These are phyloP conservation scores for Chaetoceros tenuissimus DNA, from an alignment of 108 stramenopile genomes.

Conservation along the genomic window DNA sequence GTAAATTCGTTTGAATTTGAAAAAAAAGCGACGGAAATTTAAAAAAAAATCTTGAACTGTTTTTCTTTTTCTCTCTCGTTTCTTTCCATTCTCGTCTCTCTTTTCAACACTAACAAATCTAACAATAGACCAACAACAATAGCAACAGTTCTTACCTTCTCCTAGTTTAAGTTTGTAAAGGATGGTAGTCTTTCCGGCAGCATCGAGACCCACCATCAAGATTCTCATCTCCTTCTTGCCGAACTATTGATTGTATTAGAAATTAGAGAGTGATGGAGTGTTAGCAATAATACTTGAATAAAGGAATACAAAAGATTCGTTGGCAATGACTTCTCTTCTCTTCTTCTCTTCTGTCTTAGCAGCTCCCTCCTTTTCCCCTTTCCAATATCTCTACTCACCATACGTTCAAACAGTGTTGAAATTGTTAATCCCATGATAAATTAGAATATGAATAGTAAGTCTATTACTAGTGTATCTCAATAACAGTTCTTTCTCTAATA, in stretches of 20 bases:
- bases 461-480: too few relatives aligned
- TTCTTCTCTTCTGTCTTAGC: not conserved
- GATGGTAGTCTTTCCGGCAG: constrained; percentile 95
- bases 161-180: constrained; percentile 97
- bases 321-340: not conserved
- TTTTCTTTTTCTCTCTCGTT: too few relatives aligned
- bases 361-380: not conserved
- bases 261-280: constrained; percentile 1
- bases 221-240: constrained; percentile 93
- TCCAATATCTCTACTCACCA: constrained; percentile 4
- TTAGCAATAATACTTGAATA: not conserved
- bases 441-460: too few relatives aligned
- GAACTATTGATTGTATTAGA: constrained; percentile 53
- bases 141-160: constrained; percentile 6
- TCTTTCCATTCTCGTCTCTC: too few relatives aligned
- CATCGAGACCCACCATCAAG: constrained; percentile 96
- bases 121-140: too few relatives aligned
- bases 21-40: not conserved
- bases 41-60: not conserved
- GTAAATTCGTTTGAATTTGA: not conserved
- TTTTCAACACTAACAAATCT: too few relatives aligned
- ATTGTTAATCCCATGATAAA: constrained; percentile 21
- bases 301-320: not conserved
- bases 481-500: too few relatives aligned
- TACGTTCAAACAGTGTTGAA: constrained; percentile 27